A percentile compares a stretch with the other conserved stretches of the same genome.
These are phyloP conservation scores for Penicillium sp. DNA, from an alignment of 2,329 filamentous ascomycete genomes.

Conservation along the genomic window DNA sequence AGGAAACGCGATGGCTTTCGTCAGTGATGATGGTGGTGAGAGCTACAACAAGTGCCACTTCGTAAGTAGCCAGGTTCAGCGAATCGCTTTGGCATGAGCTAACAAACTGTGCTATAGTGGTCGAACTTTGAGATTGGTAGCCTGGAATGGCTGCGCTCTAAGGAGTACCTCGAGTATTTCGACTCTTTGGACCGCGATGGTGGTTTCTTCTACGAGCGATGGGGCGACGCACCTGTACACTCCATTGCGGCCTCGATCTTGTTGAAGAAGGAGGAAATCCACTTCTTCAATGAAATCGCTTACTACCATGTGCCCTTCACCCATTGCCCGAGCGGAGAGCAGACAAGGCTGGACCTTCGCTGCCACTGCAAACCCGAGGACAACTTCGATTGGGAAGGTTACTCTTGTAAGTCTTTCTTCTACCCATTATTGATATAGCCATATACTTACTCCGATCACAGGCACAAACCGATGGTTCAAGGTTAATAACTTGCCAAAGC, in stretches of 20 bases:
- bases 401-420: constrained; percentile 70
- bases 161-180: constrained; percentile 89
- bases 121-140: constrained; percentile 98
- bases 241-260: constrained; percentile 90
- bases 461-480: constrained; percentile 86
- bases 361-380: constrained; percentile 94
- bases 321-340: constrained; percentile 89
- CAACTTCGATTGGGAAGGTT: constrained; percentile 99
- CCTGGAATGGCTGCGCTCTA: constrained; percentile 86
- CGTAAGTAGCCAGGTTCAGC: constrained; percentile 62
- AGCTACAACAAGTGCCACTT: constrained; percentile 98
- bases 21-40: constrained; percentile 87
- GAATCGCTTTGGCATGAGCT: neutral
- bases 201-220: constrained; percentile 98
- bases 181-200: constrained; percentile 82
- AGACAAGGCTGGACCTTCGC: constrained; percentile 76
- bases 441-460: constrained; percentile 37
- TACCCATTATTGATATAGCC: neutral
- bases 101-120: constrained; percentile 61
- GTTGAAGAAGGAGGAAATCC: constrained; percentile 87
- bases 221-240: constrained; percentile 96
- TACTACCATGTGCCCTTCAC: constrained; percentile 98
- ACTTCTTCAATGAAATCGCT: constrained; percentile 98
- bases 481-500: constrained; percentile 74
- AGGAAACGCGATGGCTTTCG: constrained; percentile 83